Evolutionary conservation across 2,329 filamentous ascomycete genomes (phyloP).

Genomic region (Daldinia sp.): DNA sequence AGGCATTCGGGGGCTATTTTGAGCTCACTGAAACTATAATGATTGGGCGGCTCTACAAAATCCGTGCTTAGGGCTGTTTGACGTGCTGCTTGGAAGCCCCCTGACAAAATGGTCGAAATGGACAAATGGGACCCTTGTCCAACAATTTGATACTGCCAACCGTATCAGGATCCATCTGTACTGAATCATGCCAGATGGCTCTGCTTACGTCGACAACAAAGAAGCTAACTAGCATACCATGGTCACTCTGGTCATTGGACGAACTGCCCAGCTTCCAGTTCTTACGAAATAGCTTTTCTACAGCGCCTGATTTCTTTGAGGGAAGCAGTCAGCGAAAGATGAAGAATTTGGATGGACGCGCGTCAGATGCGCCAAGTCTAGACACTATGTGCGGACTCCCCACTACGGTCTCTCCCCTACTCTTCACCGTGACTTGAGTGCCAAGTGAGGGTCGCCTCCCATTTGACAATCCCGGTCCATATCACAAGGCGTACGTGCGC

Average conservation of each 20-base stretch:
- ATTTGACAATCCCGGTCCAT: constrained; percentile 30
- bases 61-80: constrained; percentile 35
- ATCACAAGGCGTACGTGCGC: constrained; percentile 27
- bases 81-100: constrained; percentile 31
- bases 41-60: constrained; percentile 28
- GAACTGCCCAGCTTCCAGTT: constrained; percentile 22
- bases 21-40: constrained; percentile 24
- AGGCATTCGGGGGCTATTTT: constrained; percentile 25
- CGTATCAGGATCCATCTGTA: constrained; percentile 32
- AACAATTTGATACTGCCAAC: constrained; percentile 34
- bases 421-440: constrained; percentile 15
- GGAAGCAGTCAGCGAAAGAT: constrained; percentile 4
- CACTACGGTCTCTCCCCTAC: constrained; percentile 29
- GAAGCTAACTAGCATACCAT: neutral
- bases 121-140: constrained; percentile 16
- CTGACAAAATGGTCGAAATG: neutral
- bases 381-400: constrained; percentile 39
- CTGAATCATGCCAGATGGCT: constrained; percentile 23
- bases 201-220: constrained; percentile 29
- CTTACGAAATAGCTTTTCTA: constrained; percentile 16
- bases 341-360: constrained; percentile 36
- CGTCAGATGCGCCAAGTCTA: constrained; percentile 42
- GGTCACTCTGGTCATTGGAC: neutral
- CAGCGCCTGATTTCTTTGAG: constrained; percentile 23
- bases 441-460: constrained; percentile 21